Conservation (phyloP, 2,329 filamentous ascomycete genomes). For the Magnaporthiopsis poae region DNA sequence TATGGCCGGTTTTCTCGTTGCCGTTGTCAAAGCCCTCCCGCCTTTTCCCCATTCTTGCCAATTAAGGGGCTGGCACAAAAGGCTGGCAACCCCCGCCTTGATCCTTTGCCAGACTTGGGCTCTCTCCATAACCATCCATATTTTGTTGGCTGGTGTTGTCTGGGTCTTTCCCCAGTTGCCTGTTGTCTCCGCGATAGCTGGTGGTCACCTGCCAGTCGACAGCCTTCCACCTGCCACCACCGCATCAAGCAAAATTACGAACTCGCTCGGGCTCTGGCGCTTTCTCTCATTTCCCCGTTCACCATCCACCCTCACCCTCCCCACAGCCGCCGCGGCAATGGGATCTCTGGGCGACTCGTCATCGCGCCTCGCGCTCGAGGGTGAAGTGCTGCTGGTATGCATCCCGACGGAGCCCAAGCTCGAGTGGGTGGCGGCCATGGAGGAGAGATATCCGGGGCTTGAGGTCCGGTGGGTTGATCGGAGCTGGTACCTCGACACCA, state of each 20-base stretch:
- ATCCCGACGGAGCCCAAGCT: conserved; percentile 21
- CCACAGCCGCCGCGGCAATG: background rate
- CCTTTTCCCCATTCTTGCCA: background rate
- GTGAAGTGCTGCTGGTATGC: conserved; percentile 32
- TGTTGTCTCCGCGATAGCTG: background rate
- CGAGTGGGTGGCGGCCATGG: conserved; percentile 25
- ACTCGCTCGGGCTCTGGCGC: background rate
- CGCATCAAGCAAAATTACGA: background rate
- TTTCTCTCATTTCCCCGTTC: background rate
- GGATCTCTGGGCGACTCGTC: background rate
- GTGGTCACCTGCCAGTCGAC: background rate
- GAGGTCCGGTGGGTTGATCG: conserved; percentile 14
- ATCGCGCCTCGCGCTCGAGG: conserved; percentile 16
- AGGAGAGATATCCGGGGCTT: conserved; percentile 13
- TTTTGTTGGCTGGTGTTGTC: background rate
- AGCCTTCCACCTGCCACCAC: background rate
- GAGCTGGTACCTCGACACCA: background rate
- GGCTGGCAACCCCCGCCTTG: no score
- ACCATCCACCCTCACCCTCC: background rate
- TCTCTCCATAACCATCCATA: background rate
- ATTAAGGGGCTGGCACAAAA: background rate
- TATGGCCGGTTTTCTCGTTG: background rate
- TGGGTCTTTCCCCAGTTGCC: background rate
- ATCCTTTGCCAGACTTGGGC: background rate
- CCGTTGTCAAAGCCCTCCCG: background rate